Evolutionary conservation across 768 basidiomycete genomes (phyloP).

Genomic region (Kwoniella dejecticola): DNA sequence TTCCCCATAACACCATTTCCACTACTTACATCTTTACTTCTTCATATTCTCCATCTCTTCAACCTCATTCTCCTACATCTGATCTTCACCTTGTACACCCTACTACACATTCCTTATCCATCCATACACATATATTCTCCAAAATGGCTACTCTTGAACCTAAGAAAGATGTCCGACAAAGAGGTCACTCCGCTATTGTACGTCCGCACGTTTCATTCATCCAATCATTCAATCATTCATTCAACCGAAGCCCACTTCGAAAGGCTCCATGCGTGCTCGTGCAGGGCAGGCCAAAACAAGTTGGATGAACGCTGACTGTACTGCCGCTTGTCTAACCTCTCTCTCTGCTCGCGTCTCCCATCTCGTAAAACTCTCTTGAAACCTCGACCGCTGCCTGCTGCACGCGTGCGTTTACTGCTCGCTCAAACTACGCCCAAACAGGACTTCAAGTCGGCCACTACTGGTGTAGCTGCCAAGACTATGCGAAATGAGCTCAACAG

Average conservation of each 20-base stretch:
- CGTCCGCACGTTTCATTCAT: constrained; percentile 17
- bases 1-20: no score
- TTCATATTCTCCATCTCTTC: constrained; percentile 1
- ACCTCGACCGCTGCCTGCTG: no score
- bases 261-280: no score
- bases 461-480: constrained; percentile 87
- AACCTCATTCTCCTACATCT: background rate
- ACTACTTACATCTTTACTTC: no score
- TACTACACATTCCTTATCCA: constrained; percentile 4
- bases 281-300: background rate
- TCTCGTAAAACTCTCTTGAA: background rate
- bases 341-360: background rate
- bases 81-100: background rate
- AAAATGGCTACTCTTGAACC: constrained; percentile 41
- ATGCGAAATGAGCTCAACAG: constrained; percentile 97
- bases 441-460: constrained; percentile 95
- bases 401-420: no score
- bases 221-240: background rate
- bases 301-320: background rate
- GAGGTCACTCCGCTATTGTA: constrained; percentile 49
- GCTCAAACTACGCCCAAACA: constrained; percentile 7
- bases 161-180: constrained; percentile 44
- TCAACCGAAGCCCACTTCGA: no score
- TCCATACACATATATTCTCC: background rate
- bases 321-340: background rate